phyloP scores from a whole-genome alignment of 352 stramenopile species.

The Phytophthora hybrid region DNA sequence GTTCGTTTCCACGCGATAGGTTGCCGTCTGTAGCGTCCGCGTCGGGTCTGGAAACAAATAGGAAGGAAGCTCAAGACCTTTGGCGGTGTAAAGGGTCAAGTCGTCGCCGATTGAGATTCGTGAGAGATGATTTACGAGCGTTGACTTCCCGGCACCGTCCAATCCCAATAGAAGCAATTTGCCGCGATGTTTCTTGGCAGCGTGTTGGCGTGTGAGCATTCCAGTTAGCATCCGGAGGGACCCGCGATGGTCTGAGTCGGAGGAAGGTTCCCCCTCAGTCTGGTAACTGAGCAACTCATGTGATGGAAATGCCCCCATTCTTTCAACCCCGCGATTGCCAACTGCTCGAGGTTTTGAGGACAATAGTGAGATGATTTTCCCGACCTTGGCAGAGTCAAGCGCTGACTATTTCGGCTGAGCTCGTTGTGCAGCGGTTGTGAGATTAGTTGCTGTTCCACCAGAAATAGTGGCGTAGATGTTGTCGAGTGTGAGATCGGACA shows the following conservation, averaged over 20 bases:
- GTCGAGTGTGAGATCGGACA: not conserved
- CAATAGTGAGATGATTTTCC: no score
- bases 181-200: constrained; percentile 53
- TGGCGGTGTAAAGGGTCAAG: constrained; percentile 11
- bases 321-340: not conserved
- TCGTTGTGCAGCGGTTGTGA: constrained; percentile 24
- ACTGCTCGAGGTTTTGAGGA: not conserved
- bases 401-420: constrained; percentile 32
- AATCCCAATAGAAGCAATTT: constrained; percentile 61
- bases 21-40: constrained; percentile 28
- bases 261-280: constrained; percentile 10
- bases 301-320: constrained; percentile 56
- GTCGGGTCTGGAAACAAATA: constrained; percentile 46
- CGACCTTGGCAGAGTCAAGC: no score
- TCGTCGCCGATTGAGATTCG: constrained; percentile 39
- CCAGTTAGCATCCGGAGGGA: constrained; percentile 30
- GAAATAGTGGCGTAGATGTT: constrained; percentile 30
- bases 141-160: constrained; percentile 69
- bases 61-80: constrained; percentile 22
- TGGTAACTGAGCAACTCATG: constrained; percentile 40
- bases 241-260: constrained; percentile 30
- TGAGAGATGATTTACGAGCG: constrained; percentile 55
- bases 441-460: constrained; percentile 4
- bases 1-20: constrained; percentile 47
- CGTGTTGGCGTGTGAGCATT: constrained; percentile 39